Percentiles rank a stretch among this genome's conserved stretches.
Conservation (phyloP, 495 filamentous ascomycete genomes). For the Penicillium longicatenatum region DNA sequence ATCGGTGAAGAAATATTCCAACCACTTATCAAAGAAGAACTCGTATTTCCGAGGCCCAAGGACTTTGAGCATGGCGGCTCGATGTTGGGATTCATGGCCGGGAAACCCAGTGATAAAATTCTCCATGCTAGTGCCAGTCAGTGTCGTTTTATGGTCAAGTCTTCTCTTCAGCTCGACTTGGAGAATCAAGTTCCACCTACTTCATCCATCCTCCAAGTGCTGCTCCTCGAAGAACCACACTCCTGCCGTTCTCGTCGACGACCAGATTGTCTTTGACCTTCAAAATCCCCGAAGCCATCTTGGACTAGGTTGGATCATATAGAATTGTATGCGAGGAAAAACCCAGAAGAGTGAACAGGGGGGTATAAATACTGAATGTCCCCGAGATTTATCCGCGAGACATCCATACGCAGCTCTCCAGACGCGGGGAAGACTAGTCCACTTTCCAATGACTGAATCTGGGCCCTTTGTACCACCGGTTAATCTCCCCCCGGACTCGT, state of each 20-base stretch:
- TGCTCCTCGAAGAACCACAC: conserved; percentile 52
- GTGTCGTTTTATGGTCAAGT: not conserved
- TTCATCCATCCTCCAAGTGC: conserved; percentile 53
- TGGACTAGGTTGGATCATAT: conserved; percentile 1
- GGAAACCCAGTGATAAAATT: conserved; percentile 71
- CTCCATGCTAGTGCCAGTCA: conserved; percentile 51
- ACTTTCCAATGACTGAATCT: not conserved
- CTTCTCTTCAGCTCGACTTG: not conserved
- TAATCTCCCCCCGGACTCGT: conserved; percentile 8
- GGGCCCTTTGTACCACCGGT: not conserved
- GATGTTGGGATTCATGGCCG: conserved; percentile 59
- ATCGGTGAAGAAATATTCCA: conserved; percentile 66
- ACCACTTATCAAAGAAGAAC: conserved; percentile 53
- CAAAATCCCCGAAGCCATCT: conserved; percentile 42
- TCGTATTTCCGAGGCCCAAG: conserved; percentile 53
- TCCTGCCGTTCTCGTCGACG: conserved; percentile 47
- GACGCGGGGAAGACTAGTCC: not conserved
- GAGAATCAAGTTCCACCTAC: conserved; percentile 16
- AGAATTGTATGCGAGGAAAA: not conserved
- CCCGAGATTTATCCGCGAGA: conserved; percentile 2
- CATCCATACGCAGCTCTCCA: not conserved
- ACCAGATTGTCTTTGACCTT: conserved; percentile 47
- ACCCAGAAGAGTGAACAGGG: not conserved
- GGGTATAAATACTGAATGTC: conserved; percentile 8
- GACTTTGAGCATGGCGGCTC: conserved; percentile 55